Percentiles rank a stretch among this genome's conserved stretches.
These are phyloP conservation scores for Diaporthe caulivora DNA, from an alignment of 2,329 filamentous ascomycete species.

Conservation along the genomic window DNA sequence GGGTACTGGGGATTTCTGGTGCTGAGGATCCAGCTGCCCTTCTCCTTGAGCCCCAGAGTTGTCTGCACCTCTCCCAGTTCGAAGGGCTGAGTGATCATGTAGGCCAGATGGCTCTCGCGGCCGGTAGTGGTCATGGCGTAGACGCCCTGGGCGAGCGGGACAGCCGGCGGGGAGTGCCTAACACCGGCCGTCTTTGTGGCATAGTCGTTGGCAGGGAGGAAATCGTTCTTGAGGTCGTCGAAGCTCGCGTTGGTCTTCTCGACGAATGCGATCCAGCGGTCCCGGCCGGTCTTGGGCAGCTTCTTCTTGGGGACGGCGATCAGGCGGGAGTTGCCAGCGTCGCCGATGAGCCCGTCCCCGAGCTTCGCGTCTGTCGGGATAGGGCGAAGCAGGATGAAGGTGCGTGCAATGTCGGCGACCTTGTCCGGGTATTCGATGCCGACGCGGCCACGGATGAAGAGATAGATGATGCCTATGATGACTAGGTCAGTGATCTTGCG, in stretches of 20 bases:
- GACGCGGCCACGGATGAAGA: conserved; percentile 86
- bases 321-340: conserved; percentile 74
- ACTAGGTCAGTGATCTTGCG: not conserved
- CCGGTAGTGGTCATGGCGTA: conserved; percentile 83
- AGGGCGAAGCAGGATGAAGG: conserved; percentile 83
- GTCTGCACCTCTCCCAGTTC: conserved; percentile 79
- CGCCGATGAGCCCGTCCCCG: conserved; percentile 60
- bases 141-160: conserved; percentile 85
- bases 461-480: conserved; percentile 81
- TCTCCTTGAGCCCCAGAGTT: conserved; percentile 77
- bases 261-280: conserved; percentile 85
- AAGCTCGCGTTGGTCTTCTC: conserved; percentile 78
- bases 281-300: conserved; percentile 75
- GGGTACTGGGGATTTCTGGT: conserved; percentile 83
- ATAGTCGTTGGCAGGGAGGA: conserved; percentile 77
- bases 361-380: conserved; percentile 78
- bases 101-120: conserved; percentile 81
- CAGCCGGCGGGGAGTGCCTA: conserved; percentile 76
- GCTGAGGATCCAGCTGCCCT: conserved; percentile 83
- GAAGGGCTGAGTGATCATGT: conserved; percentile 81
- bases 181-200: conserved; percentile 81
- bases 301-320: conserved; percentile 87
- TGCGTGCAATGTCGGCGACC: conserved; percentile 80
- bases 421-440: conserved; percentile 76
- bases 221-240: conserved; percentile 77